These are phyloP conservation scores for Stemphylium vesicarium DNA, from an alignment of 2,329 filamentous ascomycete species.

Conservation along the genomic window DNA sequence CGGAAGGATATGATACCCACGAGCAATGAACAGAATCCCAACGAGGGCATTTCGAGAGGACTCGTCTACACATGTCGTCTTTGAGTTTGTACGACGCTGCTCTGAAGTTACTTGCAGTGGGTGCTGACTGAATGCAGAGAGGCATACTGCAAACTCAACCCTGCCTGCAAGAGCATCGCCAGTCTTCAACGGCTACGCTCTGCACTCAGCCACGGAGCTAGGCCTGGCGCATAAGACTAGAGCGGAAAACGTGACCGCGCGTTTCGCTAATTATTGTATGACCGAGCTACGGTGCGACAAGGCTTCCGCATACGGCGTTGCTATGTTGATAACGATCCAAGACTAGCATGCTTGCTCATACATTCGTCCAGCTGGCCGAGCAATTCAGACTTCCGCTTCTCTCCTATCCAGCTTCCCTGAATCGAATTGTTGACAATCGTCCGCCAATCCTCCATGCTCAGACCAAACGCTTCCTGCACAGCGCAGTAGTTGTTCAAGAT, in stretches of 20 bases:
- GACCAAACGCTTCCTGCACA: slow-evolving; percentile 72
- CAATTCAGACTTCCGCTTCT: slow-evolving; percentile 67
- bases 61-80: not conserved
- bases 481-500: slow-evolving; percentile 77
- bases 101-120: not conserved
- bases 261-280: not conserved
- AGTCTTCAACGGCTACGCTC: not conserved
- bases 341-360: slow-evolving; percentile 18
- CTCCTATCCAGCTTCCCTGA: slow-evolving; percentile 72
- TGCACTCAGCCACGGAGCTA: not conserved
- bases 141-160: not conserved
- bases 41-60: not conserved
- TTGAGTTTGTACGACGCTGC: slow-evolving; percentile 9
- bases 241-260: not conserved
- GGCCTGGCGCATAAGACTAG: not conserved
- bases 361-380: slow-evolving; percentile 39
- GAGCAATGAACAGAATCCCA: slow-evolving; percentile 9
- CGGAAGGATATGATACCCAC: slow-evolving; percentile 23
- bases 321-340: not conserved
- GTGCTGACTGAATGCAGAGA: slow-evolving; percentile 10
- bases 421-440: slow-evolving; percentile 67
- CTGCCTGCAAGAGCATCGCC: not conserved
- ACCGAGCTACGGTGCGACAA: not conserved
- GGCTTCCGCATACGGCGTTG: not conserved
- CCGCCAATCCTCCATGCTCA: slow-evolving; percentile 71